phyloP scores from a whole-genome alignment of 75 land plant species.

The Cupressus sempervirens region DNA sequence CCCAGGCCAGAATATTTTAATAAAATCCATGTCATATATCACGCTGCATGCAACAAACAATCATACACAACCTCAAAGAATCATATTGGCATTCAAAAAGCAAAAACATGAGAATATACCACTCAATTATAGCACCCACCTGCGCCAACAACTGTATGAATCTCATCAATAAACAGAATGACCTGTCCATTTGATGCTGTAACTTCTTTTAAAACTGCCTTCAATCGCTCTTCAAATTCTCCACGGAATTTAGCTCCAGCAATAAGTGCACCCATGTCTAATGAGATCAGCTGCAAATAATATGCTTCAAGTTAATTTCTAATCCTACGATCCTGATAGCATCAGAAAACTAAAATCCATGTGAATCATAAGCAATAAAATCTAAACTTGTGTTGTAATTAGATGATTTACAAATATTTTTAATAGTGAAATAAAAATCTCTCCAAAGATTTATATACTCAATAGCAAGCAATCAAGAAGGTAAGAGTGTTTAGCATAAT shows the following conservation, averaged over 20 bases:
- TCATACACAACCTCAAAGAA: background rate
- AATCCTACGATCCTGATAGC: background rate
- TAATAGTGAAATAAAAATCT: too few relatives aligned
- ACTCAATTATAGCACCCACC: conserved; percentile 19
- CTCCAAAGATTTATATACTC: too few relatives aligned
- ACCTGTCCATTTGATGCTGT: conserved; percentile 55
- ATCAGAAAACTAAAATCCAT: conserved; percentile 3
- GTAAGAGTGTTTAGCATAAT: too few relatives aligned
- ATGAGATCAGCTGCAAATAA: conserved; percentile 37
- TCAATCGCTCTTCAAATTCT: conserved; percentile 66
- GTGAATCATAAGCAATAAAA: background rate
- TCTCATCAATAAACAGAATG: conserved; percentile 69
- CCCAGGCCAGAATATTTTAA: background rate
- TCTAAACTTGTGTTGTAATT: background rate
- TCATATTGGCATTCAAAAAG: background rate
- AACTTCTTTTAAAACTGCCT: conserved; percentile 65
- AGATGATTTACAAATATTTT: background rate
- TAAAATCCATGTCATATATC: background rate
- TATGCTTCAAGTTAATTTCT: background rate
- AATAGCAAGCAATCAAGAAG: too few relatives aligned
- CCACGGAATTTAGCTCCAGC: conserved; percentile 71
- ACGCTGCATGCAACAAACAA: background rate
- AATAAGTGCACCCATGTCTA: conserved; percentile 62
- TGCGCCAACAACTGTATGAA: conserved; percentile 67
- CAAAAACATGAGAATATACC: background rate